Conservation (phyloP, 495 filamentous ascomycete genomes). For the Podospora didyma region DNA sequence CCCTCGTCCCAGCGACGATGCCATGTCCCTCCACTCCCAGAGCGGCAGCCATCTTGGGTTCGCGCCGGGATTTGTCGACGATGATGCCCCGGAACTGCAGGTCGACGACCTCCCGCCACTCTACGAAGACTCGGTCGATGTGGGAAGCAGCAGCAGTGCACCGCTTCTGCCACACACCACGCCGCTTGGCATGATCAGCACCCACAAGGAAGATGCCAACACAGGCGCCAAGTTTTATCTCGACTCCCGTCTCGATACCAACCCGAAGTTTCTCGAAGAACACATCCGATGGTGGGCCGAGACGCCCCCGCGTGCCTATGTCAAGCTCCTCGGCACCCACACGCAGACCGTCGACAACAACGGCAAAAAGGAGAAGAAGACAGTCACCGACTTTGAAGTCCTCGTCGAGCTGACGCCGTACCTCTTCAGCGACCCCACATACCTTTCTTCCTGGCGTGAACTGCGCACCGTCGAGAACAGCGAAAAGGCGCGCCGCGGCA, state of each 20-base stretch:
- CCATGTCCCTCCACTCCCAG: constrained; percentile 25
- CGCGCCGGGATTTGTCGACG: constrained; percentile 16
- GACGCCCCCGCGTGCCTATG: constrained; percentile 42
- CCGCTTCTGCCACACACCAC: constrained; percentile 16
- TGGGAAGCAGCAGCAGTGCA: constrained; percentile 14
- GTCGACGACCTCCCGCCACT: constrained; percentile 33
- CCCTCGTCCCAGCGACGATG: constrained; percentile 15
- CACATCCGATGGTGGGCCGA: constrained; percentile 38
- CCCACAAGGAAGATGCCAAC: constrained; percentile 14
- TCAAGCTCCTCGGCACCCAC: constrained; percentile 49
- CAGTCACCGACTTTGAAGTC: constrained; percentile 50
- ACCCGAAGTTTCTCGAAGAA: constrained; percentile 37
- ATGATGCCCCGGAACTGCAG: constrained; percentile 28
- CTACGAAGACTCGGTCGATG: constrained; percentile 25
- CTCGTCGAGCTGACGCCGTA: constrained; percentile 46
- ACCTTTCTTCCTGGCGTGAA: constrained; percentile 22
- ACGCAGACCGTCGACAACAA: constrained; percentile 39
- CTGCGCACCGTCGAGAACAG: constrained; percentile 36
- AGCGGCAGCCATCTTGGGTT: constrained; percentile 4
- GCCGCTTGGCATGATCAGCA: not conserved
- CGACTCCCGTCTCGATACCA: constrained; percentile 32
- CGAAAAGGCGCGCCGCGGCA: constrained; percentile 40
- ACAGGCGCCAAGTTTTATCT: constrained; percentile 33
- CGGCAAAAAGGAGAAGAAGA: constrained; percentile 40
- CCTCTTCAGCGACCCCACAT: constrained; percentile 37